Base-by-base conservation (phyloP, 768 basidiomycete species). In the Termitomyces sp. region DNA sequence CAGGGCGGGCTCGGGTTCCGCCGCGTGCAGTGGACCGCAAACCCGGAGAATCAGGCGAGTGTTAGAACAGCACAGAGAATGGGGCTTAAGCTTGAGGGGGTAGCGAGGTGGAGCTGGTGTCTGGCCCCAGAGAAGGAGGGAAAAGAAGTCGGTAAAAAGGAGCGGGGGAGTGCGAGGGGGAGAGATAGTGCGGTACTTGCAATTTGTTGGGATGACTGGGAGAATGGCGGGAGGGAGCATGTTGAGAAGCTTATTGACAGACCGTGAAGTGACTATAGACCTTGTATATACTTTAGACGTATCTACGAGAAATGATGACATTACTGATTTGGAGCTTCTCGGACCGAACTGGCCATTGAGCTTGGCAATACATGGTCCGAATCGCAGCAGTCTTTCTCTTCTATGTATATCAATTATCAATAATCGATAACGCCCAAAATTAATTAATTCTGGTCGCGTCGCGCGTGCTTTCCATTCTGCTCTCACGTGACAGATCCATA, bases 191-290 rank as follows among this genome's bases (percentile, higher is more conserved):
- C 67, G 0, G 5, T 76, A 24, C 56, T 80, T 44, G 69, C 76
- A 1, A 51, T 78, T 18, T 77, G 75, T 63, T 78, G 76, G 77
- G 76, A 79, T 65, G 78, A 81, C 55, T 88, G 85, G 84, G 80
- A 82, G 50, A 62, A 61, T 7, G 75, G 75, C 26, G 71, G 61
- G 1, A 72, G 66, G 59, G 74, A 76, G 48, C 63, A 61, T 16
- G 74, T 76, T 3, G 66, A 70, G 41, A 49, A 54, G 9, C 60
- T 73, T 26, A 76, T 80, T 64, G 57, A 64, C 41, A 68, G 71
- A 56, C 52, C 57, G 12, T 58, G 34, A 48, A 24, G 5, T 34
- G 3, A 34, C 1, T 4, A n/a, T n/a, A n/a, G n/a, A n/a, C n/a
- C n/a, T 8, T 20, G 13, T 34, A 10, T 42, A 42, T 20, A 22